Evolutionary conservation across 2,329 filamentous ascomycete genomes (phyloP).

Genomic region (Aotearoamyces nothofagi): DNA sequence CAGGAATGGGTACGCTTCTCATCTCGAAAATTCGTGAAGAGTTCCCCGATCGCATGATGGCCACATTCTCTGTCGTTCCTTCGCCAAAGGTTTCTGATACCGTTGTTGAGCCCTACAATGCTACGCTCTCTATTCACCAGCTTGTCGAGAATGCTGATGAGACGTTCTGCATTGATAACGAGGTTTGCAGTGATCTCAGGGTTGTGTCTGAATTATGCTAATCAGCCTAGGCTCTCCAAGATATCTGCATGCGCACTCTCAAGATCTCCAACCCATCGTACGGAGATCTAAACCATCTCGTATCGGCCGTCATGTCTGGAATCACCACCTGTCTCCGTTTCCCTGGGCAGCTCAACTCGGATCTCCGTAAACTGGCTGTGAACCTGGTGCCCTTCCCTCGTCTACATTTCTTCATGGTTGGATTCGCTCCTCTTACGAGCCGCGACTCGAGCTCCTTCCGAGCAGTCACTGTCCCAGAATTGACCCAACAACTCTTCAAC

Average conservation of each 20-base stretch:
- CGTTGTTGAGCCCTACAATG: constrained; percentile 99
- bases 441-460: constrained; percentile 89
- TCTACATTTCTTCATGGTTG: constrained; percentile 99
- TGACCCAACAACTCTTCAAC: constrained; percentile 99
- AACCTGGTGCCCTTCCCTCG: constrained; percentile 99
- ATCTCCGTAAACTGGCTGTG: constrained; percentile 97
- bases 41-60: constrained; percentile 99
- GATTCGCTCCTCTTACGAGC: constrained; percentile 95
- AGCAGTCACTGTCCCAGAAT: constrained; percentile 90
- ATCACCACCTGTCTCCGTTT: constrained; percentile 98
- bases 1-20: constrained; percentile 98
- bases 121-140: constrained; percentile 96
- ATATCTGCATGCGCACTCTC: constrained; percentile 99
- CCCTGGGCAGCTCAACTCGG: constrained; percentile 99
- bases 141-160: constrained; percentile 99
- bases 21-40: constrained; percentile 99
- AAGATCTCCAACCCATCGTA: constrained; percentile 99
- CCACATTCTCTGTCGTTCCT: constrained; percentile 96
- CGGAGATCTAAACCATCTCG: constrained; percentile 97
- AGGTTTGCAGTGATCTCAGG: too few species aligned
- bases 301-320: constrained; percentile 98
- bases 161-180: constrained; percentile 99
- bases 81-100: constrained; percentile 99
- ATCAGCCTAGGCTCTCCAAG: constrained; percentile 99
- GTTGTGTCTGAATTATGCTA: too few species aligned